phyloP scores from a whole-genome alignment of 2,329 filamentous ascomycete genomes.

The Hyphodiscus sp. region DNA sequence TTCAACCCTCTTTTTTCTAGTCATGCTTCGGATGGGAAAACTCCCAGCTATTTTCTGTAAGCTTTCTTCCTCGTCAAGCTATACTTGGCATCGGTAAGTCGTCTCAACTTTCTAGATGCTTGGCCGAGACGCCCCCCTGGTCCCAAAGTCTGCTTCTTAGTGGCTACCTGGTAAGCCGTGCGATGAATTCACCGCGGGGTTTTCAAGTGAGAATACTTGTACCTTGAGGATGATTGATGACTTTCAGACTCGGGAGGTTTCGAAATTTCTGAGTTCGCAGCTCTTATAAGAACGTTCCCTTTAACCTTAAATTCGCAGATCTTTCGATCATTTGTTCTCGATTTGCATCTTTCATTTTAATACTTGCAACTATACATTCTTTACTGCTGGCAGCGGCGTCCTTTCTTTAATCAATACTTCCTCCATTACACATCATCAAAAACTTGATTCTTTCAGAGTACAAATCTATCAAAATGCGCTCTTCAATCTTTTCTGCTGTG shows the following conservation, averaged over 20 bases:
- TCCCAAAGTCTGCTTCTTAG: background rate
- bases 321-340: slow-evolving; percentile 1
- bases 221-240: background rate
- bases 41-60: slow-evolving; percentile 1
- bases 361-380: slow-evolving; percentile 2
- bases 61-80: background rate
- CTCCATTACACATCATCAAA: background rate
- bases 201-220: background rate
- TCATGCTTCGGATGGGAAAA: slow-evolving; percentile 2
- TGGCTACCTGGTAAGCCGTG: background rate
- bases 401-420: background rate
- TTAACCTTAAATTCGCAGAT: background rate
- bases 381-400: background rate
- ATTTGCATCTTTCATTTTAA: background rate
- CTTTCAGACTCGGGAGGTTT: background rate
- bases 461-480: slow-evolving; percentile 11
- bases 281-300: background rate
- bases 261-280: background rate
- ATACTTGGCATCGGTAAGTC: background rate
- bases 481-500: slow-evolving; percentile 6
- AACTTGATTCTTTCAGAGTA: slow-evolving; percentile 6
- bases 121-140: background rate
- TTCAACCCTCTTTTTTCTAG: background rate
- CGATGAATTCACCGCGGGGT: background rate
- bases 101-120: background rate